Conservation (phyloP, 164 flowering plant species). For the Vitis labrusca region DNA sequence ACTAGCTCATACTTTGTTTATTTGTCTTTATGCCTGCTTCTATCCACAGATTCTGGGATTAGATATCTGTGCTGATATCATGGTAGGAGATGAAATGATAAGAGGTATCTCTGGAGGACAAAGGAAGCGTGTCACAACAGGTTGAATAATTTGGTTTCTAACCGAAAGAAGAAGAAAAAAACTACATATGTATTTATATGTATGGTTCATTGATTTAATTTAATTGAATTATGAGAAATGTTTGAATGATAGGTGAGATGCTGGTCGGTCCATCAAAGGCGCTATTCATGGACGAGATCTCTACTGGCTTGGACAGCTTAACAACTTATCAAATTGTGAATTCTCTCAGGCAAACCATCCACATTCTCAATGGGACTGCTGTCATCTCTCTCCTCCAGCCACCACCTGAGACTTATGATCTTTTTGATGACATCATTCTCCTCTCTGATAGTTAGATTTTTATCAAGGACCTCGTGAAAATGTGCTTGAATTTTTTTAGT, state of each 20-base stretch:
- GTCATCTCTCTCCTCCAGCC: constrained; percentile 84
- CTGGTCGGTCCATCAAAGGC: constrained; percentile 76
- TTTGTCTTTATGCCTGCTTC: not conserved
- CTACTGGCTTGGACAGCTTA: constrained; percentile 84
- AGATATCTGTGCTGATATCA: constrained; percentile 42
- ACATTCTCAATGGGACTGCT: constrained; percentile 60
- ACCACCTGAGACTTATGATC: constrained; percentile 77
- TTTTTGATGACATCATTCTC: constrained; percentile 73
- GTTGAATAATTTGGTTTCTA: constrained; percentile 2
- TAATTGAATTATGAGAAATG: not conserved
- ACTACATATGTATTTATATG: too few relatives aligned
- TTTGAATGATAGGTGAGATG: constrained; percentile 58
- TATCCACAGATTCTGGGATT: constrained; percentile 40
- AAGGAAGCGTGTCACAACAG: constrained; percentile 43
- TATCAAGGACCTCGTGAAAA: constrained; percentile 76
- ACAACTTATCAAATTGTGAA: constrained; percentile 77
- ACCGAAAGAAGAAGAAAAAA: too few relatives aligned
- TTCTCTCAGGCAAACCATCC: constrained; percentile 50
- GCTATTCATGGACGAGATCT: constrained; percentile 88
- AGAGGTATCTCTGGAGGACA: constrained; percentile 56
- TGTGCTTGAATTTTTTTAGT: constrained; percentile 62
- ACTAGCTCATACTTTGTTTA: not conserved
- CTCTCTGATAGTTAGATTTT: constrained; percentile 67
- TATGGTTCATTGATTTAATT: too few relatives aligned
- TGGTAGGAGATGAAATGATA: constrained; percentile 44